Evolutionary conservation across 139 green algal genomes (phyloP).

Genomic region (Auxenochlorella protothecoides): DNA sequence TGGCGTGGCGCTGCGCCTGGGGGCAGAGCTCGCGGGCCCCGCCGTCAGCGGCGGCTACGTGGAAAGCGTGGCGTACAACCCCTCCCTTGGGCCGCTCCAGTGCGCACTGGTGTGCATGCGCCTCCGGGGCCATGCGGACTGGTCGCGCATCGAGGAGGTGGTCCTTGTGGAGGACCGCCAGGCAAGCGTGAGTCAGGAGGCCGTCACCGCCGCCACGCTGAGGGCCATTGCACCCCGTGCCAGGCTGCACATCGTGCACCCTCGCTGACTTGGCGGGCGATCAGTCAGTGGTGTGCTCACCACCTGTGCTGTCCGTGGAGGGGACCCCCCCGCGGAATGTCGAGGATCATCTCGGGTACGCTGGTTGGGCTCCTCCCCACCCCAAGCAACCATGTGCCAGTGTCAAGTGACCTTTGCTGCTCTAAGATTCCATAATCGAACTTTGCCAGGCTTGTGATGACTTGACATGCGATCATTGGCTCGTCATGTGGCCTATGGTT

Average conservation of each 20-base stretch:
- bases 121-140: not conserved
- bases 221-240: not conserved
- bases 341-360: too few species aligned
- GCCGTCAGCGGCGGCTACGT: slow-evolving; percentile 42
- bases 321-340: too few species aligned
- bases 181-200: not conserved
- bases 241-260: not conserved
- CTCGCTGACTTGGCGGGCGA: not conserved
- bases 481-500: too few species aligned
- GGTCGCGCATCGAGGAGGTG: too few species aligned
- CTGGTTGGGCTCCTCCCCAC: too few species aligned
- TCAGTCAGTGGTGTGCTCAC: not conserved
- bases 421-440: too few species aligned
- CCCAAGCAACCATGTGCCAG: too few species aligned
- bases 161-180: not conserved
- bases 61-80: slow-evolving; percentile 81
- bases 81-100: slow-evolving; percentile 65
- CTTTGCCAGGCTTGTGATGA: too few species aligned
- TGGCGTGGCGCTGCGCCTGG: slow-evolving; percentile 46
- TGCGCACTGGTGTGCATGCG: slow-evolving; percentile 32
- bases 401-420: too few species aligned
- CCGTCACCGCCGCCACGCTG: not conserved
- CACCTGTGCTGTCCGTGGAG: too few species aligned
- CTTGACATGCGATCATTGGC: too few species aligned
- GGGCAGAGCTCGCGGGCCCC: slow-evolving; percentile 34